phyloP scores from a whole-genome alignment of 164 flowering plant genomes.

The Sedum album region DNA sequence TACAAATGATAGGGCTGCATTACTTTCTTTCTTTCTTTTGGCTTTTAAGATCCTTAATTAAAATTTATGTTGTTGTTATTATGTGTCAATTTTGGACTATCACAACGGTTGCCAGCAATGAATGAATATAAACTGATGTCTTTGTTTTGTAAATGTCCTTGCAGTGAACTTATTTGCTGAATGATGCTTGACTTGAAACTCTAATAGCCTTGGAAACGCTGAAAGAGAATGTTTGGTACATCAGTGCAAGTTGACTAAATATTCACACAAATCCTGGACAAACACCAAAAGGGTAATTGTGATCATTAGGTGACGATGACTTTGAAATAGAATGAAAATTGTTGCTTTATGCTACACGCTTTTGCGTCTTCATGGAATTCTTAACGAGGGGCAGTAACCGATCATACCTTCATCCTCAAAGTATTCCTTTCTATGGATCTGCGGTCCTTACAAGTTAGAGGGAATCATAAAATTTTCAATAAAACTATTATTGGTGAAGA shows the following conservation, averaged over 20 bases:
- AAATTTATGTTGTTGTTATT: too few species aligned
- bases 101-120: too few species aligned
- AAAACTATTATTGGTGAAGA: neutral
- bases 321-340: neutral
- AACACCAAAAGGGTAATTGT: neutral
- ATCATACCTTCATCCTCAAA: conserved; percentile 1
- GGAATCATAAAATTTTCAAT: neutral
- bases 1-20: too few species aligned
- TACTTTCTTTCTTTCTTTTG: too few species aligned
- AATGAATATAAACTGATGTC: too few species aligned
- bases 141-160: neutral
- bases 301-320: neutral
- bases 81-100: too few species aligned
- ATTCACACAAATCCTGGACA: neutral
- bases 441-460: conserved; percentile 4
- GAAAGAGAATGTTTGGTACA: neutral
- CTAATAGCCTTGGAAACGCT: neutral
- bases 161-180: neutral
- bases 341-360: neutral
- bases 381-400: neutral
- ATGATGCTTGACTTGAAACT: neutral
- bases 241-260: neutral
- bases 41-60: too few species aligned
- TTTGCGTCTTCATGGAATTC: neutral
- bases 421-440: neutral